Evolutionary conservation across 2,329 filamentous ascomycete species (phyloP).

Genomic region (Penicillium sp.): DNA sequence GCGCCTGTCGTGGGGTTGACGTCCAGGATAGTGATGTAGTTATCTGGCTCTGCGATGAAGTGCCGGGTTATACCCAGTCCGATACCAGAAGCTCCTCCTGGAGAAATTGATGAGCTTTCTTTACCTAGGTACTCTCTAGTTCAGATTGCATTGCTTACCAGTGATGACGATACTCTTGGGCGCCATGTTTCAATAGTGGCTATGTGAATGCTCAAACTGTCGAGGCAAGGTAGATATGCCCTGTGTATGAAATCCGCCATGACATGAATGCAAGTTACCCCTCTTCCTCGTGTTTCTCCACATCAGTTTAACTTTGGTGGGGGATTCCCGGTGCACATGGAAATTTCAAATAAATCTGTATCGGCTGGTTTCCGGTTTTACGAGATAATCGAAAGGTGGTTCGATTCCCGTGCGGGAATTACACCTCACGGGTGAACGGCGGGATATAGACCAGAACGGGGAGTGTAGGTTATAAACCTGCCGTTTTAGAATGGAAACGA

Average conservation of each 20-base stretch:
- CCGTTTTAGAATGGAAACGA: too few relatives aligned
- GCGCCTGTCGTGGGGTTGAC: slow-evolving; percentile 25
- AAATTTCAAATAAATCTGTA: too few relatives aligned
- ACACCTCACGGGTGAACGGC: background rate
- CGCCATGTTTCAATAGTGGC: background rate
- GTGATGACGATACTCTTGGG: slow-evolving; percentile 27
- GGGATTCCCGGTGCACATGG: slow-evolving; percentile 12
- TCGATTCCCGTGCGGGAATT: background rate
- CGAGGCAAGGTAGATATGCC: background rate
- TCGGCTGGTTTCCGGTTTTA: background rate
- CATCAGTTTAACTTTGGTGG: slow-evolving; percentile 1
- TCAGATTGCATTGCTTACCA: slow-evolving; percentile 12
- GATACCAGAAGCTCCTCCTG: slow-evolving; percentile 36
- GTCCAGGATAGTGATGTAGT: slow-evolving; percentile 32
- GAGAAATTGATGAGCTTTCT: background rate
- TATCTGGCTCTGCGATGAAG: slow-evolving; percentile 27
- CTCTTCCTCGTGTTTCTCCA: slow-evolving; percentile 1
- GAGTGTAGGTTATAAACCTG: too few relatives aligned
- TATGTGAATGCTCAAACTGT: background rate
- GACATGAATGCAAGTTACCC: background rate
- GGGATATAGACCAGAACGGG: background rate
- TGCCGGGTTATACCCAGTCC: slow-evolving; percentile 33
- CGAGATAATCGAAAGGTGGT: background rate
- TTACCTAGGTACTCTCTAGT: background rate
- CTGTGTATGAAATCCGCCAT: background rate